Evolutionary conservation across 2,329 filamentous ascomycete genomes (phyloP), one percentile per base, ranked within the genome.

Genomic region (Metarhizium anisopliae): DNA sequence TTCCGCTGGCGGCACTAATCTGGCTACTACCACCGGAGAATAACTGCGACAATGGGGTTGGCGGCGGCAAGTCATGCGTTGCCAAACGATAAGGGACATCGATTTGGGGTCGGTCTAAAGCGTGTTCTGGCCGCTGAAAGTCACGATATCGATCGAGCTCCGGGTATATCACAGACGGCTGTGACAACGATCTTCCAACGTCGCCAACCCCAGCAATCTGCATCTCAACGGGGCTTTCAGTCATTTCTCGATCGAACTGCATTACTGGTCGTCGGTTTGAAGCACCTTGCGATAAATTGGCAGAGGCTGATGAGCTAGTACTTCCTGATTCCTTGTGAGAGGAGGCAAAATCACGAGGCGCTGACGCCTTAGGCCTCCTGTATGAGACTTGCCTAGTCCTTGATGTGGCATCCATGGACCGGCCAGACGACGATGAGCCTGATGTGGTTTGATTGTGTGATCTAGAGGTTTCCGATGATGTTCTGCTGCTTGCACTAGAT

Each of bases 61-160:
- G 83, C 6, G 84, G 82, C n/a, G 84, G 82, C 6, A 87, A 73
- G 61, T 87, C 79, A 54, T 87, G 81, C 3, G 83, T 86, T 35
- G 83, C 76, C 25, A 86, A 68, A 45, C 78, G 79, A 60, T 81
- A 80, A 3, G 79, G 79, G 18, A 80, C 65, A 50, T 81, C 80
- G 47, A 74, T 65, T 36, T 60, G 70, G 59, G 53, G 68, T 60
- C 56, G 66, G 66, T 61, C 70, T 59, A 60, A 63, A n/a, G 67
- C 64, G n/a, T 64, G 62, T 13, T 66, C 63, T 1, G 72, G 72
- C 5, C 71, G 70, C 52, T 73, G 69, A 52, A 76, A 65, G 55
- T 77, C 71, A 59, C 80, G 74, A 63, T 86, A 86, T 36, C 83
- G 76, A 64, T 86, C 83, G 18, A 86, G 67, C 60, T 86, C 83